These are phyloP conservation scores for Phellopilus nigrolimitatus DNA, from an alignment of 1,284 basidiomycete genomes.

Conservation along the genomic window DNA sequence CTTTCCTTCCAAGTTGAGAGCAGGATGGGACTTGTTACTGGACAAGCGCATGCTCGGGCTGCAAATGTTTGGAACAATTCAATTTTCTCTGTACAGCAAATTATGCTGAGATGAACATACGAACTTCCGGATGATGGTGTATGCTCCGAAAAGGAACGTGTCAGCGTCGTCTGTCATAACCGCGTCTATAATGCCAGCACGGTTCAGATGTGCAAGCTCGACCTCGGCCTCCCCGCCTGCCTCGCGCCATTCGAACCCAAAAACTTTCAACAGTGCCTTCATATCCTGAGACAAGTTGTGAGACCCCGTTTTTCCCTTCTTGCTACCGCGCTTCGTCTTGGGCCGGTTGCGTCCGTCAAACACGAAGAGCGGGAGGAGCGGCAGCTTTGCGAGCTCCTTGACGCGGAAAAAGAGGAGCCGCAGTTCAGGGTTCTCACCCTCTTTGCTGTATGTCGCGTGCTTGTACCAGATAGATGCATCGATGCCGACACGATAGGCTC, in stretches of 20 bases:
- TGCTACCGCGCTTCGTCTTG: constrained; percentile 51
- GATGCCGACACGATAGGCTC: constrained; percentile 42
- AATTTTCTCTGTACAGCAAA: not conserved
- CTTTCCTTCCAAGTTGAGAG: constrained; percentile 35
- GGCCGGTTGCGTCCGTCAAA: constrained; percentile 67
- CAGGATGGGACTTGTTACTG: constrained; percentile 38
- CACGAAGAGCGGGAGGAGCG: constrained; percentile 61
- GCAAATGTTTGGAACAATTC: not conserved
- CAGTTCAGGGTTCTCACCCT: constrained; percentile 39
- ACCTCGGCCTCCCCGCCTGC: constrained; percentile 60
- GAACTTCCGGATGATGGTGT: constrained; percentile 33
- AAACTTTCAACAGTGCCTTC: constrained; percentile 43
- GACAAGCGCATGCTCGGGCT: constrained; percentile 44
- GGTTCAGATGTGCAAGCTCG: constrained; percentile 55
- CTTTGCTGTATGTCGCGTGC: constrained; percentile 33
- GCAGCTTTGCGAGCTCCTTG: constrained; percentile 40
- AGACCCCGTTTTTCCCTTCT: constrained; percentile 39
- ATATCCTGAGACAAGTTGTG: constrained; percentile 40
- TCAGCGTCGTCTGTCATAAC: constrained; percentile 65
- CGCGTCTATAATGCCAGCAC: constrained; percentile 50
- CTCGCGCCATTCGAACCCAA: constrained; percentile 55
- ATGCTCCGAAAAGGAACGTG: constrained; percentile 35
- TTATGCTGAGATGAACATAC: constrained; percentile 17
- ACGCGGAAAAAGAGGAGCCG: constrained; percentile 36
- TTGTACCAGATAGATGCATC: constrained; percentile 46